These are phyloP conservation scores for Gaultheria prostrata DNA, from an alignment of 148 eudicot genomes.

Conservation along the genomic window DNA sequence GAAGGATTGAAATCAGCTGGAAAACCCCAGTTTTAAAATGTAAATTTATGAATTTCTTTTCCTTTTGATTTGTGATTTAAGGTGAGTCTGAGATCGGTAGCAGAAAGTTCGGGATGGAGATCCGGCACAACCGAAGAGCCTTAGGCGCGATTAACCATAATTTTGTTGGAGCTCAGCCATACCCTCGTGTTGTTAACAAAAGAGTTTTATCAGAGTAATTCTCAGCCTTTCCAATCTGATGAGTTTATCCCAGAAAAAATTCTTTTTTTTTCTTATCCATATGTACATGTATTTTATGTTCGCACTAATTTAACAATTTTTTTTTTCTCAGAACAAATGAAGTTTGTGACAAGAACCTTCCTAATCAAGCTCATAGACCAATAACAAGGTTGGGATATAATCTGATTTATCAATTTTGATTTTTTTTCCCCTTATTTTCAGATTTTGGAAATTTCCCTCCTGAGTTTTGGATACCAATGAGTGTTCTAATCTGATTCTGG, in stretches of 20 bases:
- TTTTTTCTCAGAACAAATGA: slow-evolving; percentile 25
- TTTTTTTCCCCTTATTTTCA: background rate
- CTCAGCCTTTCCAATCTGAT: background rate
- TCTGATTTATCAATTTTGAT: background rate
- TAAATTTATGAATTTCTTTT: slow-evolving; percentile 11
- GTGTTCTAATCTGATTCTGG: slow-evolving; percentile 5
- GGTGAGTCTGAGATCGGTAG: slow-evolving; percentile 36
- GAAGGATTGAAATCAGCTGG: slow-evolving; percentile 25
- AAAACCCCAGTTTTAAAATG: background rate
- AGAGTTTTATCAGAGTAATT: slow-evolving; percentile 39
- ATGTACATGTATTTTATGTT: background rate
- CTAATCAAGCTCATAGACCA: slow-evolving; percentile 38
- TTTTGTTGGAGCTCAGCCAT: slow-evolving; percentile 39
- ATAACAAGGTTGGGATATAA: slow-evolving; percentile 39
- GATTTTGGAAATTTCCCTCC: background rate
- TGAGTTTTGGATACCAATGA: background rate
- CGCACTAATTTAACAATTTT: background rate
- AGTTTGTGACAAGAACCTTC: slow-evolving; percentile 32
- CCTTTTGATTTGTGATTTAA: slow-evolving; percentile 15
- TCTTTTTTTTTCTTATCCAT: background rate
- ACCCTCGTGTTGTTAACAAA: slow-evolving; percentile 45
- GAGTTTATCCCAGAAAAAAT: background rate
- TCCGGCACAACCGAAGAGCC: slow-evolving; percentile 53
- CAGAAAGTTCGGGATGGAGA: slow-evolving; percentile 53
- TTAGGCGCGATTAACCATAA: slow-evolving; percentile 60